These are phyloP conservation scores for Kodamaea lidongshanica DNA, from an alignment of 805 yeast species.

Conservation along the genomic window DNA sequence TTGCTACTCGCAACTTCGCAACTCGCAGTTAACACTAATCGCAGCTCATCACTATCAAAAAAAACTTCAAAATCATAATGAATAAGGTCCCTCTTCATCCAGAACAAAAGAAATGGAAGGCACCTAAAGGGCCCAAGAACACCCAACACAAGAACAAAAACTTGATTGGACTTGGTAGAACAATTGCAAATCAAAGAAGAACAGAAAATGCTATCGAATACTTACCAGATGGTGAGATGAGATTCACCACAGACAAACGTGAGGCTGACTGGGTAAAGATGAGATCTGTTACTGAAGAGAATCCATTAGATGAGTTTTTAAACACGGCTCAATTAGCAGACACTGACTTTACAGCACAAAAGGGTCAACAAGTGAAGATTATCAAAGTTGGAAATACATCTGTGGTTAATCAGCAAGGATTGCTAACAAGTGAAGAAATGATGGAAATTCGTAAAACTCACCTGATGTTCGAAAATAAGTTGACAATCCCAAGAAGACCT, in stretches of 20 bases:
- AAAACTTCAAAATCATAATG: constrained; percentile 8
- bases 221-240: constrained; percentile 80
- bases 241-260: constrained; percentile 79
- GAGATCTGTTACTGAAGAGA: constrained; percentile 91
- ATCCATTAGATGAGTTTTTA: constrained; percentile 87
- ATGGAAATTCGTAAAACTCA: constrained; percentile 54
- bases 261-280: constrained; percentile 87
- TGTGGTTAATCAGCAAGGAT: constrained; percentile 34
- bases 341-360: constrained; percentile 92
- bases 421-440: constrained; percentile 64
- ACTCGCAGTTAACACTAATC: no score
- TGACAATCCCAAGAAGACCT: constrained; percentile 93
- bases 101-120: constrained; percentile 66
- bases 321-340: constrained; percentile 94
- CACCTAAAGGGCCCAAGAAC: constrained; percentile 91
- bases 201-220: constrained; percentile 63
- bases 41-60: no score
- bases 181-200: constrained; percentile 68
- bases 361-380: constrained; percentile 73
- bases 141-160: constrained; percentile 79
- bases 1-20: no score
- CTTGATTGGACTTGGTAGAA: constrained; percentile 77
- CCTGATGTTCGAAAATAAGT: constrained; percentile 57
- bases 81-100: constrained; percentile 41
- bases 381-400: constrained; percentile 60